These are phyloP conservation scores for Termitomyces sp. DNA, from an alignment of 768 basidiomycete genomes.

Conservation along the genomic window DNA sequence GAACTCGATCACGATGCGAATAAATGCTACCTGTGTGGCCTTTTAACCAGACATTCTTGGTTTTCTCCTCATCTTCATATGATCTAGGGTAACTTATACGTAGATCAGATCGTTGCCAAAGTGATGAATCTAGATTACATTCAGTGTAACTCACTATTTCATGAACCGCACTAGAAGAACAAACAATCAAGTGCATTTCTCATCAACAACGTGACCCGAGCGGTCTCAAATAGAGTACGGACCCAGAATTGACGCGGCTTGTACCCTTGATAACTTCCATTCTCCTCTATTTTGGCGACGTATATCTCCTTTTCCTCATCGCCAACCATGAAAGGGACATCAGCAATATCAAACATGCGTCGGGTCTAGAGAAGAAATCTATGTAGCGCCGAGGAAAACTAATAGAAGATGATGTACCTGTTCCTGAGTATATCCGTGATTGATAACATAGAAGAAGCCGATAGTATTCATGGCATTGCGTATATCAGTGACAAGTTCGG, in stretches of 20 bases:
- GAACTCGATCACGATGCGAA: too few species aligned
- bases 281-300: conserved; percentile 29
- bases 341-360: conserved; percentile 43
- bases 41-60: conserved; percentile 47
- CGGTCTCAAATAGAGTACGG: background rate
- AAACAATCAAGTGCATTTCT: too few species aligned
- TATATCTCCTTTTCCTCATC: conserved; percentile 37
- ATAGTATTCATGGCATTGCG: conserved; percentile 39
- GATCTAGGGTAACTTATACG: conserved; percentile 35
- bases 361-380: conserved; percentile 25
- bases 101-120: too few species aligned
- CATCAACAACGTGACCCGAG: too few species aligned
- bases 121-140: too few species aligned
- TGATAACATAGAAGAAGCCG: conserved; percentile 48
- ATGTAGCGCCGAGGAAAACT: too few species aligned
- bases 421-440: conserved; percentile 41
- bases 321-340: conserved; percentile 35
- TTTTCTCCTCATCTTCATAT: conserved; percentile 38
- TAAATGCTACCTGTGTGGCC: conserved; percentile 47
- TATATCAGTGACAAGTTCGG: conserved; percentile 35
- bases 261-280: conserved; percentile 41
- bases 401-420: conserved; percentile 25
- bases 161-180: conserved; percentile 36
- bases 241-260: conserved; percentile 19
- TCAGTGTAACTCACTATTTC: conserved; percentile 40